Evolutionary conservation across 805 yeast species (phyloP), one percentile per base, ranked within the genome.

Genomic region (Zygoascus flipseniorum): DNA sequence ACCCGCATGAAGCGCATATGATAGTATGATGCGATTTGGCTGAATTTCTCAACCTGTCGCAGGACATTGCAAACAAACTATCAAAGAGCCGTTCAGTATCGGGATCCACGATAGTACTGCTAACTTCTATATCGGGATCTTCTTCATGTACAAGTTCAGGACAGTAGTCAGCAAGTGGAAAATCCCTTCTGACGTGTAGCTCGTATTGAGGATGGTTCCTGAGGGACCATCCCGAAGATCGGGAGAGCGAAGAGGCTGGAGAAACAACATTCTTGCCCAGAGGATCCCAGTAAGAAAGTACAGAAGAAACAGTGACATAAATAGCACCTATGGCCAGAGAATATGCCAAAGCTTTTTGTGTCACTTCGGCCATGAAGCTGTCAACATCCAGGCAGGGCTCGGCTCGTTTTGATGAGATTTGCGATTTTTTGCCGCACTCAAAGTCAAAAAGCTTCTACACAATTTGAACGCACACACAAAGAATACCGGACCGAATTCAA

Each of bases 1-100:
- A 62, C 18, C 56, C 49, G 43, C 44, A 42, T 10, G 20, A 11
- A 4, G 26, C 5, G 9, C 44, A 42, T 42, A 42, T 10, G 44
- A 42, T 18, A 14, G 23, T 5, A 18, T 42, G 44, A 42, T 42
- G 44, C 5, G 44, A 10, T 42, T 18, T 42, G 20, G 44, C 3
- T 5, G 13, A 11, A 6, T 16, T n/a, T 18, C 44, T 42, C 13
- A 10, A 5, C 11, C 23, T 10, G 26, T n/a, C 26, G 14, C 20
- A 11, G 16, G 44, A 16, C 16, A 42, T 18, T 2, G 13, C 19
- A 18, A 42, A 16, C 6, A 42, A 19, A 8, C 16, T 42, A 18
- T 42, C 16, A 23, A 42, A 42, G 8, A 42, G 26, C 8, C 44
- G 44, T 11, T 42, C 26, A n/a, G 44, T 18, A n/a, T 42, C 44